These are phyloP conservation scores for Drechmeria coniospora DNA, from an alignment of 2,329 filamentous ascomycete species.

Conservation along the genomic window DNA sequence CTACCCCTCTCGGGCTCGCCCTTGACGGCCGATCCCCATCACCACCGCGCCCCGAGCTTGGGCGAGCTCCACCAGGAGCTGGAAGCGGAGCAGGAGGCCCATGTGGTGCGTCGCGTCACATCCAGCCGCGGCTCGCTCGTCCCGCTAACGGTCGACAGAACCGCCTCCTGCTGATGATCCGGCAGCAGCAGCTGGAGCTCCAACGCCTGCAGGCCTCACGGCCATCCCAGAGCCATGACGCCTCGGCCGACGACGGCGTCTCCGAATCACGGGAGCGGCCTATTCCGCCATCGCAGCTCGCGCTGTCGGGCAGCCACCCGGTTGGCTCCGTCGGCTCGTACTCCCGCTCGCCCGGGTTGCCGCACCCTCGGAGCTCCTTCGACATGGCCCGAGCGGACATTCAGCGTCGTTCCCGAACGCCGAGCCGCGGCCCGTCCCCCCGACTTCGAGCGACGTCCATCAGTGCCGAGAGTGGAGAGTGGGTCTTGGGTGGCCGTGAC, in stretches of 20 bases:
- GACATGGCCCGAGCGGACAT: constrained; percentile 41
- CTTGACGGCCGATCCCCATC: constrained; percentile 37
- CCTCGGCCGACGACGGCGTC: constrained; percentile 35
- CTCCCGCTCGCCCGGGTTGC: constrained; percentile 34
- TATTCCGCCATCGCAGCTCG: constrained; percentile 19
- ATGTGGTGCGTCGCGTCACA: constrained; percentile 41
- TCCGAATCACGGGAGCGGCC: constrained; percentile 26
- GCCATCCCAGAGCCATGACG: constrained; percentile 16
- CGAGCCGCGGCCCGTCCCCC: constrained; percentile 42
- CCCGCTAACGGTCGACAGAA: constrained; percentile 33
- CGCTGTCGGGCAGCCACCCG: constrained; percentile 9
- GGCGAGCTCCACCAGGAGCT: constrained; percentile 68
- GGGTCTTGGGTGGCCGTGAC: constrained; percentile 49
- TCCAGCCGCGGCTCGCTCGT: background rate
- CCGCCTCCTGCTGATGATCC: constrained; percentile 61
- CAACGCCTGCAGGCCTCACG: constrained; percentile 39
- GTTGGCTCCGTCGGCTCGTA: constrained; percentile 24
- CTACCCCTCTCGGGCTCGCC: constrained; percentile 33
- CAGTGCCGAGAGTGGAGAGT: constrained; percentile 44
- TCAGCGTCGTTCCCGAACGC: constrained; percentile 41
- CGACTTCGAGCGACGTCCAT: constrained; percentile 41
- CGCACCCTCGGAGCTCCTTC: constrained; percentile 40
- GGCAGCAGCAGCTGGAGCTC: constrained; percentile 58
- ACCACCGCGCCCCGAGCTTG: constrained; percentile 53
- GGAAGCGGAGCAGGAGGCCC: constrained; percentile 64